These are phyloP conservation scores for Canariomyces notabilis DNA, from an alignment of 2,329 filamentous ascomycete genomes.

Conservation along the genomic window DNA sequence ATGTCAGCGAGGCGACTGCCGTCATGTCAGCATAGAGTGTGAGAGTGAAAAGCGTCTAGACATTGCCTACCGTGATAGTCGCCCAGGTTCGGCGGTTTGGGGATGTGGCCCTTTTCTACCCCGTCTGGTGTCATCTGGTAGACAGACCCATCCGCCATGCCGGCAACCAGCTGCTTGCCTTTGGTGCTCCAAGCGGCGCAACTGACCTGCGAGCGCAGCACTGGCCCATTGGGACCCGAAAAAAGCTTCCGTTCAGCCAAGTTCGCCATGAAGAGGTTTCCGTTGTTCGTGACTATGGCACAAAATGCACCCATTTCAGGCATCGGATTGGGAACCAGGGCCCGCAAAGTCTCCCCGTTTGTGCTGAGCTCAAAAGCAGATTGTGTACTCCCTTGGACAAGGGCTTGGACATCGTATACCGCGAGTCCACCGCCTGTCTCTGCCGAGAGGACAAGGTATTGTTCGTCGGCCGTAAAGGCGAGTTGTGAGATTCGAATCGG, in stretches of 20 bases:
- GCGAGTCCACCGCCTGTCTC: constrained; percentile 76
- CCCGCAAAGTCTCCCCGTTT: constrained; percentile 66
- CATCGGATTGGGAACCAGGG: constrained; percentile 75
- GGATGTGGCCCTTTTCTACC: constrained; percentile 69
- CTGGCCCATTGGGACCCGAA: constrained; percentile 52
- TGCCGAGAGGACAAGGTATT: constrained; percentile 74
- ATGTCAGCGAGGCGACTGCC: constrained; percentile 68
- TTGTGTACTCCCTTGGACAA: constrained; percentile 62
- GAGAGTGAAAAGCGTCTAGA: not conserved
- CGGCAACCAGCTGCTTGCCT: constrained; percentile 88
- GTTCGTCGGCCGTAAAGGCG: constrained; percentile 85
- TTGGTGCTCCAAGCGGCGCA: constrained; percentile 87
- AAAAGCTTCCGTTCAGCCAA: constrained; percentile 61
- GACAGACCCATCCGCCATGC: constrained; percentile 72
- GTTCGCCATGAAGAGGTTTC: constrained; percentile 80
- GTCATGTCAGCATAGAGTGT: constrained; percentile 1
- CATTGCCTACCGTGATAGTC: constrained; percentile 63
- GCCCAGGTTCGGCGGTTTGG: constrained; percentile 64
- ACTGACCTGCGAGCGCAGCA: constrained; percentile 70
- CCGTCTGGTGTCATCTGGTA: constrained; percentile 82
- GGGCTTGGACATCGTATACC: constrained; percentile 69
- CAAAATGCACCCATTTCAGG: constrained; percentile 67
- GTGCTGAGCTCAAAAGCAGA: constrained; percentile 72
- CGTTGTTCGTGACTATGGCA: constrained; percentile 73
- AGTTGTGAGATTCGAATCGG: constrained; percentile 79